Evolutionary conservation across 1,284 basidiomycete genomes (phyloP).

Genomic region (Malassezia japonica): DNA sequence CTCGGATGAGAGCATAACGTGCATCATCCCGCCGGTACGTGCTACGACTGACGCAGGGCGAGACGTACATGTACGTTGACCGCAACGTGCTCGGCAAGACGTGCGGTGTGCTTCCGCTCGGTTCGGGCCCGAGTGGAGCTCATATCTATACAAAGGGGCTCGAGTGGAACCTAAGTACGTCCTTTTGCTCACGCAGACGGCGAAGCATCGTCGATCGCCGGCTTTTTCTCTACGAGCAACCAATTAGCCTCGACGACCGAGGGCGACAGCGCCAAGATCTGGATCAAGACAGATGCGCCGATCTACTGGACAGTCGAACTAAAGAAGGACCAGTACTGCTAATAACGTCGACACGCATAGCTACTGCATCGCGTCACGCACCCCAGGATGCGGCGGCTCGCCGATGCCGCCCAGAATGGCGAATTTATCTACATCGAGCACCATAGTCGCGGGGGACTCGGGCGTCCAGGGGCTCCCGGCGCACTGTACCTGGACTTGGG

Average conservation of each 20-base stretch:
- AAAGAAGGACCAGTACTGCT: not conserved
- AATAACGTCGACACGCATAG: not conserved
- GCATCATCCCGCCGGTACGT: constrained; percentile 70
- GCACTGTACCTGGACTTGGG: not conserved
- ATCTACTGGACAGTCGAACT: constrained; percentile 79
- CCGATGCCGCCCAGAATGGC: not conserved
- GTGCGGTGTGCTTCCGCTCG: constrained; percentile 84
- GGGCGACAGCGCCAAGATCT: constrained; percentile 53
- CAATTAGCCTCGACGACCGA: constrained; percentile 53
- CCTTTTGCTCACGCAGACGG: not conserved
- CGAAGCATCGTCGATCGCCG: constrained; percentile 30
- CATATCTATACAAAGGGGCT: constrained; percentile 71
- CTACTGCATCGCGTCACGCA: not conserved
- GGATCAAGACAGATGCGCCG: constrained; percentile 66
- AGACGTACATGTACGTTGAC: constrained; percentile 67
- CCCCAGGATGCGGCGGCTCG: not conserved
- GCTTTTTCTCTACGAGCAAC: constrained; percentile 73
- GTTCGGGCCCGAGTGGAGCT: constrained; percentile 55
- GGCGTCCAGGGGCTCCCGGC: not conserved
- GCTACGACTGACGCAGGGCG: constrained; percentile 55
- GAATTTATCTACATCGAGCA: not conserved
- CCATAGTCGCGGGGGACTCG: not conserved
- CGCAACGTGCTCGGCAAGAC: constrained; percentile 68
- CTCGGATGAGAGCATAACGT: constrained; percentile 76
- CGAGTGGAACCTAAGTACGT: constrained; percentile 76